phyloP scores from a whole-genome alignment of 805 yeast genomes.

The Candida ulmi region DNA sequence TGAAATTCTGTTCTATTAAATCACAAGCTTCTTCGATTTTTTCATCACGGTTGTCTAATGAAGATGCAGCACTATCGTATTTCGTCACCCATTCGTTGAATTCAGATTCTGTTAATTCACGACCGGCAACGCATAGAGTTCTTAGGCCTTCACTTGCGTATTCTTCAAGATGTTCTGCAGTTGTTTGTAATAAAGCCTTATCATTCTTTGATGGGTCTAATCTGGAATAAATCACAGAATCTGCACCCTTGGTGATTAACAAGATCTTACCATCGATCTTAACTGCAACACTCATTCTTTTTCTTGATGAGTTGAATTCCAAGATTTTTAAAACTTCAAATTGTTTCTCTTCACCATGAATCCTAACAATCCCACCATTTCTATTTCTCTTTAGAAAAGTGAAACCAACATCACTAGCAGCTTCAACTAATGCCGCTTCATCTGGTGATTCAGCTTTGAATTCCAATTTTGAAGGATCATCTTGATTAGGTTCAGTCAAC shows the following conservation, averaged over 20 bases:
- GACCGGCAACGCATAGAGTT: constrained; percentile 74
- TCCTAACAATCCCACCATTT: constrained; percentile 58
- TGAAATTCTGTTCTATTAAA: constrained; percentile 60
- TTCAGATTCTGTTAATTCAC: constrained; percentile 57
- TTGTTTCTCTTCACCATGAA: constrained; percentile 66
- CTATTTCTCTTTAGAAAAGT: constrained; percentile 62
- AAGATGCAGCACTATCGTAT: constrained; percentile 61
- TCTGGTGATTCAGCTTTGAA: constrained; percentile 84
- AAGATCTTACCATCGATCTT: constrained; percentile 60
- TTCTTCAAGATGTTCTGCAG: constrained; percentile 71
- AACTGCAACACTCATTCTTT: constrained; percentile 80
- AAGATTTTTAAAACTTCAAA: constrained; percentile 65
- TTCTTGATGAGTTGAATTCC: constrained; percentile 80
- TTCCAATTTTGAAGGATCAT: constrained; percentile 47
- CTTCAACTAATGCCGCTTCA: constrained; percentile 79
- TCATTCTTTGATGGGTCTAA: constrained; percentile 41
- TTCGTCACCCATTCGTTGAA: constrained; percentile 58
- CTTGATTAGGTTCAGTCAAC: constrained; percentile 60
- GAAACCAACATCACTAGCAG: constrained; percentile 76
- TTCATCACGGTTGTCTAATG: constrained; percentile 60
- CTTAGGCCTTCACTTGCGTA: constrained; percentile 81
- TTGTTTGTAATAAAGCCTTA: constrained; percentile 44
- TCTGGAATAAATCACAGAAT: constrained; percentile 69
- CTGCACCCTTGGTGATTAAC: constrained; percentile 81
- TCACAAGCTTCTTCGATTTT: constrained; percentile 73